phyloP scores from a whole-genome alignment of 257 asterid genomes.

The Nicotiana tabacum region DNA sequence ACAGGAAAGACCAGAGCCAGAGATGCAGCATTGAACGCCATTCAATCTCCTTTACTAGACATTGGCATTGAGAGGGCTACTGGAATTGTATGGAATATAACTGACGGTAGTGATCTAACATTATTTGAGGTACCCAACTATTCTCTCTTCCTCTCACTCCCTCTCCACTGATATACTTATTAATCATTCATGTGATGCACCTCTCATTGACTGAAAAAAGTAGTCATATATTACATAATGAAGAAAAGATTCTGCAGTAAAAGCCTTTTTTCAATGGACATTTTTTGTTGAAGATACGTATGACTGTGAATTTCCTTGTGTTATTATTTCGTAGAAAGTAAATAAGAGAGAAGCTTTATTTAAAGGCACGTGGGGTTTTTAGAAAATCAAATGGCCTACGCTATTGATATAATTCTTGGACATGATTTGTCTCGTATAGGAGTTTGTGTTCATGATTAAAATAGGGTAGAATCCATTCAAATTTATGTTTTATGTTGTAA shows the following conservation, averaged over 20 bases:
- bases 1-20: conserved; percentile 92
- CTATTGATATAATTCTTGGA: too few species aligned
- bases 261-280: background rate
- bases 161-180: background rate
- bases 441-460: too few species aligned
- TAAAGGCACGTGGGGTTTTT: background rate
- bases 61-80: conserved; percentile 93
- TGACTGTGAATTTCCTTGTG: background rate
- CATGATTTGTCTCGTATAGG: too few species aligned
- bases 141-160: conserved; percentile 7
- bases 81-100: conserved; percentile 96
- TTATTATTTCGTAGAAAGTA: background rate
- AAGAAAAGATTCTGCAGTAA: background rate
- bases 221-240: background rate
- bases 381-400: background rate
- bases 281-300: background rate
- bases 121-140: conserved; percentile 65
- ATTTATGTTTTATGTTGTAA: too few species aligned
- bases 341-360: background rate
- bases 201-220: background rate
- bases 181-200: background rate
- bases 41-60: conserved; percentile 84
- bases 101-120: conserved; percentile 91
- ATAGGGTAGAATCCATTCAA: too few species aligned
- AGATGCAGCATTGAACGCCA: conserved; percentile 85